These are phyloP conservation scores for Lumnitzera racemosa DNA, from an alignment of 345 rosid genomes.

Conservation along the genomic window DNA sequence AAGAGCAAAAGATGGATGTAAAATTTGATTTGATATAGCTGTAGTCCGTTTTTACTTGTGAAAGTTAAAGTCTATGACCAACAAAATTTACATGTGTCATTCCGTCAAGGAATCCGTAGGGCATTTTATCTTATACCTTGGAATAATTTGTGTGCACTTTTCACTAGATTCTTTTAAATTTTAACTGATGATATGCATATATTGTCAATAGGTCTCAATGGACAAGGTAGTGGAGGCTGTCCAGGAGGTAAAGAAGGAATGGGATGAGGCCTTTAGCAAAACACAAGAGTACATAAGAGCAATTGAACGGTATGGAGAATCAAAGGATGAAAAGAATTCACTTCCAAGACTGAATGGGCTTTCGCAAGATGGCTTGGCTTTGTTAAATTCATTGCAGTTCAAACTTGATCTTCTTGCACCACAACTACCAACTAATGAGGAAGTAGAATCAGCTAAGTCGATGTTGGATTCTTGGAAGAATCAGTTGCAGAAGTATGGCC, in stretches of 20 bases:
- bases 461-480: conserved; percentile 70
- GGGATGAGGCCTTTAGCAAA: conserved; percentile 58
- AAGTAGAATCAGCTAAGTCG: conserved; percentile 43
- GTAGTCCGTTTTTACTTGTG: no score
- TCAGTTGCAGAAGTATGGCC: conserved; percentile 40
- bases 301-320: conserved; percentile 59
- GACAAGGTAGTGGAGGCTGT: conserved; percentile 77
- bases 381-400: conserved; percentile 67
- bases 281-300: conserved; percentile 45
- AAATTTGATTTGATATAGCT: no score
- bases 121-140: no score
- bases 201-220: conserved; percentile 21
- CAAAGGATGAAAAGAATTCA: conserved; percentile 43
- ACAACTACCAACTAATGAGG: conserved; percentile 60
- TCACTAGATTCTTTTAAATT: no score
- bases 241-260: conserved; percentile 80
- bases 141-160: no score
- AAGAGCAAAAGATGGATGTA: no score
- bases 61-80: no score
- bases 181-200: no score
- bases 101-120: no score
- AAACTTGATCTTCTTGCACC: conserved; percentile 83
- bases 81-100: no score
- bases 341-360: conserved; percentile 67
- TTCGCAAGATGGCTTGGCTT: conserved; percentile 67